These are phyloP conservation scores for Auricularia sp. DNA, from an alignment of 768 basidiomycete species.

Conservation along the genomic window DNA sequence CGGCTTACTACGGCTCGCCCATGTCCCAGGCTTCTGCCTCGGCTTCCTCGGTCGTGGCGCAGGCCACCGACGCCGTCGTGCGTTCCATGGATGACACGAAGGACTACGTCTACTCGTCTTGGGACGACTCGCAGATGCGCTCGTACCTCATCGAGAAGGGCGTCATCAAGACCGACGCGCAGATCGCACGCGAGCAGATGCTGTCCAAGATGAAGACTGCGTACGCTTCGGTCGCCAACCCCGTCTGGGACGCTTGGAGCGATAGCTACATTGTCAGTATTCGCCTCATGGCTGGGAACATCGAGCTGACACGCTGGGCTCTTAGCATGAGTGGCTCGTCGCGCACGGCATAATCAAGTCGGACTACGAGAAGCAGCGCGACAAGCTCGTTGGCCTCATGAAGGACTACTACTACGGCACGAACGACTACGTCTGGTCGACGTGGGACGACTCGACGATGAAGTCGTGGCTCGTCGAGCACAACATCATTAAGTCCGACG, in stretches of 20 bases:
- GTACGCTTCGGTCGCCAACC: slow-evolving; percentile 51
- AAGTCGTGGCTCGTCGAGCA: slow-evolving; percentile 72
- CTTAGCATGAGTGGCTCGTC: slow-evolving; percentile 64
- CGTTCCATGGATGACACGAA: slow-evolving; percentile 56
- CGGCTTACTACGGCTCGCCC: slow-evolving; percentile 40
- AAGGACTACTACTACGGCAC: slow-evolving; percentile 63
- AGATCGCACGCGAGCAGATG: slow-evolving; percentile 58
- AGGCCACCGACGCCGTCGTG: slow-evolving; percentile 42
- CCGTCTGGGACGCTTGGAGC: slow-evolving; percentile 79
- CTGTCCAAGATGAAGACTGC: slow-evolving; percentile 55
- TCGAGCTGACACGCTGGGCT: too few species aligned
- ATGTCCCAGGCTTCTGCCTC: slow-evolving; percentile 12
- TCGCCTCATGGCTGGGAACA: too few species aligned
- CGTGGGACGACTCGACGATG: slow-evolving; percentile 73
- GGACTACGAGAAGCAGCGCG: slow-evolving; percentile 46
- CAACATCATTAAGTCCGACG: slow-evolving; percentile 60
- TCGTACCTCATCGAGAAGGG: slow-evolving; percentile 67
- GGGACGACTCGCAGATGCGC: slow-evolving; percentile 72
- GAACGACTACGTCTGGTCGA: slow-evolving; percentile 42
- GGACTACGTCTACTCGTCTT: slow-evolving; percentile 83
- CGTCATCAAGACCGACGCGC: slow-evolving; percentile 50
- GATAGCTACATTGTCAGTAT: slow-evolving; percentile 50
- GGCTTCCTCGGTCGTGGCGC: slow-evolving; percentile 28
- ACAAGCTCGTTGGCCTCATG: slow-evolving; percentile 57
- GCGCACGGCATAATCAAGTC: slow-evolving; percentile 63